Evolutionary conservation across 2,329 filamentous ascomycete species (phyloP).

Genomic region (Colletotrichum camelliae): DNA sequence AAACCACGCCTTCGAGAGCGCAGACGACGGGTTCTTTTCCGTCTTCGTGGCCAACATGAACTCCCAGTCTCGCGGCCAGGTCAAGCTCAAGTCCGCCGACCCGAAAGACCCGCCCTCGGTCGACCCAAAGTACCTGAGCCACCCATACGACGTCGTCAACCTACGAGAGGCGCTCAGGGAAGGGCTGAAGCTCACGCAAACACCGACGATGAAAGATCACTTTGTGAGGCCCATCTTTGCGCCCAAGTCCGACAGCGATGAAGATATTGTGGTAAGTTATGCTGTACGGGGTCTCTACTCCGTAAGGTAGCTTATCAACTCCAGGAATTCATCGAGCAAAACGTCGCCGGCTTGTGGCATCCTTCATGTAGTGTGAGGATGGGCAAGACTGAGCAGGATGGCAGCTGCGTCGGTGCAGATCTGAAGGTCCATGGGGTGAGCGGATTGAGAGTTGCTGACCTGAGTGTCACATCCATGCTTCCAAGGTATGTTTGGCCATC

Average conservation of each 20-base stretch:
- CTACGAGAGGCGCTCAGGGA: not conserved
- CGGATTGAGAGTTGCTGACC: not conserved
- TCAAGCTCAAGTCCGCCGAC: not conserved
- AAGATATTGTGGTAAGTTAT: not conserved
- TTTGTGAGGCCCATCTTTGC: constrained; percentile 4
- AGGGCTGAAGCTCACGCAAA: not conserved
- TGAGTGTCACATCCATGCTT: not conserved
- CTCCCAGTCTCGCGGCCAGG: not conserved
- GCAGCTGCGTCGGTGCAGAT: not conserved
- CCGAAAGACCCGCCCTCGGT: not conserved
- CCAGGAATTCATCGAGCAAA: constrained; percentile 4
- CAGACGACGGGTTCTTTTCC: not conserved
- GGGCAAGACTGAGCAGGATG: not conserved
- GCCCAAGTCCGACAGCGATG: not conserved
- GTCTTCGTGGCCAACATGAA: constrained; percentile 12
- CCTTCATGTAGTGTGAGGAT: constrained; percentile 14
- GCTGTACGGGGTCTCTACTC: too few relatives aligned
- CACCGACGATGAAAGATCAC: not conserved
- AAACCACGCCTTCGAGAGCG: not conserved
- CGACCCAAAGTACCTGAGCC: constrained; percentile 4
- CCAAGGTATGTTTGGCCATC: not conserved
- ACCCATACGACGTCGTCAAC: not conserved
- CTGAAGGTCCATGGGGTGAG: constrained; percentile 1
- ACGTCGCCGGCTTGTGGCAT: constrained; percentile 3
- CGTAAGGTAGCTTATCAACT: too few relatives aligned